Base-by-base conservation (phyloP, 164 flowering plant genomes). In the Santalum album region DNA sequence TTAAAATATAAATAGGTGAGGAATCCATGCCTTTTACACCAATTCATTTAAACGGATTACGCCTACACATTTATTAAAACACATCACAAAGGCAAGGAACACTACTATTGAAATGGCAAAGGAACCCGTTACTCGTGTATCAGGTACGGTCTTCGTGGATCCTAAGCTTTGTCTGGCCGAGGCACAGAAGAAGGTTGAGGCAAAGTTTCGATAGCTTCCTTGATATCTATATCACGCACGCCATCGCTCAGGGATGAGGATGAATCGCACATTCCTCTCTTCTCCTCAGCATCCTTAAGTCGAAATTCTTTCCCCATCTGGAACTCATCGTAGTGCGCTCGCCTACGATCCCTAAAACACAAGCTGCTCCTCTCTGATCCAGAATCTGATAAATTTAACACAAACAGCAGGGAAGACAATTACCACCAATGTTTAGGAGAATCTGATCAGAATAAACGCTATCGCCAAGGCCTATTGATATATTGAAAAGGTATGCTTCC, bases 291-390 rank as follows among this genome's bases (percentile, higher is more conserved):
- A 49, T 58, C 74, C 39, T 75, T 62, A 22, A 65, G 53, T 44
- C 67, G 70, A 44, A 83, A 87, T 65, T 90, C 95, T 69, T 76
- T 90, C 63, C 86, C 89, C 63, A 77, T 87, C 29, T 47, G 76
- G 54, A 69, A 94, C 72, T 94, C 99, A 39, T 94, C 90, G 62
- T 94, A 94, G 50, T 94, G 99, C 25, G 74, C 84, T 63, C 72
- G 72, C 49, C 99, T 70, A 36, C 75, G 97, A 66, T 87, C 99
- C 67, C 62, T 75, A 56, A 94, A 94, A 61, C 69, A 78, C 62
- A 26, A 20, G 25, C 66, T 65, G 35, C 65, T 71, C 65, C 57
- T 75, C 34, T 65, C 87, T 11, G 75, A 35, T 57, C 74, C 84
- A 32, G 65, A 68, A 54, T 73, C 81, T 67, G 64, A 10, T 58